phyloP scores from a whole-genome alignment of 2,329 filamentous ascomycete species.

The Beauveria sp. region DNA sequence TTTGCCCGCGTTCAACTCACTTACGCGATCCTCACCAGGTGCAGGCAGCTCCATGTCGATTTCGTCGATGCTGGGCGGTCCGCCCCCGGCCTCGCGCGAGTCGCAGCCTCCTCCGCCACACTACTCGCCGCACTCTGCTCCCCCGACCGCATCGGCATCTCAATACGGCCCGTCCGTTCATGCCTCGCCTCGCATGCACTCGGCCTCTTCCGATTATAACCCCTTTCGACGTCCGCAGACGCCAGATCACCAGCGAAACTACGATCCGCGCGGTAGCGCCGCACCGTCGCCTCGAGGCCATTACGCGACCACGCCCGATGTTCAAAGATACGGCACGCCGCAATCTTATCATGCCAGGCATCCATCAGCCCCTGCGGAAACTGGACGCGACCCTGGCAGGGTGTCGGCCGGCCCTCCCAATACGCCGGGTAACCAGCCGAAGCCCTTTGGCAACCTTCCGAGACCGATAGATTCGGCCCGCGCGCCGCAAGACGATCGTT shows the following conservation, averaged over 20 bases:
- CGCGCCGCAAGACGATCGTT: constrained; percentile 33
- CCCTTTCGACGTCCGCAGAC: constrained; percentile 62
- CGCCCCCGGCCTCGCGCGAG: constrained; percentile 36
- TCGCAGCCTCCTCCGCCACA: constrained; percentile 31
- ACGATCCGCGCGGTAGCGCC: constrained; percentile 38
- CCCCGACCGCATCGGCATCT: constrained; percentile 33
- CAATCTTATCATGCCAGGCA: constrained; percentile 46
- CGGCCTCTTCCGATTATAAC: constrained; percentile 49
- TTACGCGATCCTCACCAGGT: constrained; percentile 38
- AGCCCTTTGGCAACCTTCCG: constrained; percentile 38
- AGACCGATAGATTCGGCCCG: constrained; percentile 41
- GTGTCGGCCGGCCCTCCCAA: constrained; percentile 35
- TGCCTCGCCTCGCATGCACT: constrained; percentile 48
- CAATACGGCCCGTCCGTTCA: constrained; percentile 42
- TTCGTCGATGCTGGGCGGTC: constrained; percentile 51
- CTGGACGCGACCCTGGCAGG: constrained; percentile 29
- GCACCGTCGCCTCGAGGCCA: constrained; percentile 42
- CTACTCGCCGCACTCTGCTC: constrained; percentile 35
- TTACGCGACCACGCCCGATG: constrained; percentile 50
- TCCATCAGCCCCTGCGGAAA: constrained; percentile 40
- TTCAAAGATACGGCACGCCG: constrained; percentile 49
- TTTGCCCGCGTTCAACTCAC: constrained; percentile 41
- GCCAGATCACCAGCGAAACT: constrained; percentile 57
- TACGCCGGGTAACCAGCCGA: constrained; percentile 45
- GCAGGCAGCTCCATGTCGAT: constrained; percentile 53